A percentile compares a stretch with the other conserved stretches of the same genome.
These are phyloP conservation scores for Bryoglossum gracile DNA, from an alignment of 495 filamentous ascomycete genomes.

Conservation along the genomic window DNA sequence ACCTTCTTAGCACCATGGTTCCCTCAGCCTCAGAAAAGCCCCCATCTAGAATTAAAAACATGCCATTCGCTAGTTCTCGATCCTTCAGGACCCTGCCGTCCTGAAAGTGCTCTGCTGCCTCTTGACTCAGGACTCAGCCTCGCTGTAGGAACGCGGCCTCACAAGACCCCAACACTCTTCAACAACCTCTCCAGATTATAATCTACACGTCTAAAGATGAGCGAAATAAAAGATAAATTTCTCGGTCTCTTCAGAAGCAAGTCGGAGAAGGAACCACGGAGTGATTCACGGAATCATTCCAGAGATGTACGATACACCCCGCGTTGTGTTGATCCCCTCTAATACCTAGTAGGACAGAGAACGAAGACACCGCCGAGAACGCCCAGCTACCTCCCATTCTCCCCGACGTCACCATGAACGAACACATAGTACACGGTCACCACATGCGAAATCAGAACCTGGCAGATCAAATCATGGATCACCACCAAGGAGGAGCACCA, in stretches of 20 bases:
- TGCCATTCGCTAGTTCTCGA: too few relatives aligned
- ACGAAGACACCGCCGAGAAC: constrained; percentile 7
- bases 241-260: constrained; percentile 23
- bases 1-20: too few relatives aligned
- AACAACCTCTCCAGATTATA: too few relatives aligned
- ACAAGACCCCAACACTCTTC: too few relatives aligned
- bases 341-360: constrained; percentile 8
- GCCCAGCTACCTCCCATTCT: background rate
- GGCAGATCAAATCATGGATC: background rate
- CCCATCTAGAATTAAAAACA: too few relatives aligned
- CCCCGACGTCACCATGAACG: background rate
- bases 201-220: too few relatives aligned
- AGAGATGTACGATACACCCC: background rate
- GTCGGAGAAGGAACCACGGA: background rate
- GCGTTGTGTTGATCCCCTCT: background rate
- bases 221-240: constrained; percentile 19
- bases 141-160: too few relatives aligned
- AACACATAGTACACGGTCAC: constrained; percentile 5
- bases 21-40: too few relatives aligned
- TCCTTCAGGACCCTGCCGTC: too few relatives aligned
- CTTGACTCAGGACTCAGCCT: too few relatives aligned
- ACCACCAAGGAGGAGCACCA: background rate
- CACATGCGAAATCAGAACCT: constrained; percentile 5
- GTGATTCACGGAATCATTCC: background rate
- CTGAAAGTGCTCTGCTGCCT: too few relatives aligned